Percentiles rank a stretch among this genome's conserved stretches.
These are phyloP conservation scores for Nadsonia starkeyi-henricii DNA, from an alignment of 1,139 yeast genomes.

Conservation along the genomic window DNA sequence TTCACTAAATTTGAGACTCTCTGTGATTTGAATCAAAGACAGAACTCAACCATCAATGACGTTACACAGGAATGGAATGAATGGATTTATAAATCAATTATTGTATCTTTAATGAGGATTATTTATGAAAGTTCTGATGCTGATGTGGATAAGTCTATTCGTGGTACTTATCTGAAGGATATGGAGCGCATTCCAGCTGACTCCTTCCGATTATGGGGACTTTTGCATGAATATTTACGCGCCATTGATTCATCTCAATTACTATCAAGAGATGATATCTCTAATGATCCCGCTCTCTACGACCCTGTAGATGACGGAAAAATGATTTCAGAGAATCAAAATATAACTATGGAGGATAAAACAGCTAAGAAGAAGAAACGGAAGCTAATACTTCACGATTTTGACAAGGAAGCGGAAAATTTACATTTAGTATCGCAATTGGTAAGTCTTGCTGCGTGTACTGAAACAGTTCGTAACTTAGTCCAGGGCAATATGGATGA, in stretches of 20 bases:
- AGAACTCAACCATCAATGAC: slow-evolving; percentile 22
- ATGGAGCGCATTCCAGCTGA: slow-evolving; percentile 7
- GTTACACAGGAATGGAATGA: slow-evolving; percentile 25
- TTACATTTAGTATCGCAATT: neutral
- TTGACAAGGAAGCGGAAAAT: neutral
- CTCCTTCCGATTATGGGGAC: slow-evolving; percentile 5
- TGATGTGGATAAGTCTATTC: slow-evolving; percentile 3
- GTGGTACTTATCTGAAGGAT: slow-evolving; percentile 1
- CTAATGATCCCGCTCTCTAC: neutral
- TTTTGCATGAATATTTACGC: neutral
- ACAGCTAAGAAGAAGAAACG: neutral
- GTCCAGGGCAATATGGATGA: neutral
- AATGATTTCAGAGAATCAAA: neutral
- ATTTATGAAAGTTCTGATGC: slow-evolving; percentile 10
- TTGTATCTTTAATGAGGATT: slow-evolving; percentile 20
- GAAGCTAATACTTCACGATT: neutral
- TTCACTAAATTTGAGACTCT: slow-evolving; percentile 14
- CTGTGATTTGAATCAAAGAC: slow-evolving; percentile 14
- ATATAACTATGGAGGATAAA: neutral
- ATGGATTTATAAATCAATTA: slow-evolving; percentile 23
- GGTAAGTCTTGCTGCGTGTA: neutral
- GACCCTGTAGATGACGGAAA: neutral
- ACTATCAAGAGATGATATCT: neutral
- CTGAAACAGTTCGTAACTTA: neutral
- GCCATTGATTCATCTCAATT: neutral